phyloP scores from a whole-genome alignment of 2,329 filamentous ascomycete species.

The Dactylellina parvicollis region DNA sequence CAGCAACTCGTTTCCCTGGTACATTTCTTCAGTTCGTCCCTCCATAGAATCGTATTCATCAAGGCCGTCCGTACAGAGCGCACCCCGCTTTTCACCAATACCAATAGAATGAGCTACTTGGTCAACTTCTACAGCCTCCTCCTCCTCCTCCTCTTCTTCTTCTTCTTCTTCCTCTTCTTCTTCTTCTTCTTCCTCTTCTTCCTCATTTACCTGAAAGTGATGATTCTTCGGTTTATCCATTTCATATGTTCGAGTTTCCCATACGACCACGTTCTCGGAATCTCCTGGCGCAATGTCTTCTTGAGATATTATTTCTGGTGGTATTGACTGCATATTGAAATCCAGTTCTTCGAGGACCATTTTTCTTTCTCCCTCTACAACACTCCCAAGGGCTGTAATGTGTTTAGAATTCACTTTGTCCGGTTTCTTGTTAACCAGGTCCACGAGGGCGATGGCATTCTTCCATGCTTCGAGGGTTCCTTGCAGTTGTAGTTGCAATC shows the following conservation, averaged over 20 bases:
- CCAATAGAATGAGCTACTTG: too few species aligned
- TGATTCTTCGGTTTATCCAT: conserved; percentile 56
- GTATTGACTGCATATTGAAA: conserved; percentile 53
- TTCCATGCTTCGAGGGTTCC: conserved; percentile 92
- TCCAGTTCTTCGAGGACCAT: conserved; percentile 71
- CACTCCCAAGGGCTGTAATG: conserved; percentile 61
- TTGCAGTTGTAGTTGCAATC: conserved; percentile 85
- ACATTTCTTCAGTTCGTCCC: conserved; percentile 1
- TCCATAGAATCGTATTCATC: too few species aligned
- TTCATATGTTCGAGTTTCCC: conserved; percentile 60
- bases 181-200: conserved; percentile 1
- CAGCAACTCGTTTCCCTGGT: conserved; percentile 1
- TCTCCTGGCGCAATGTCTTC: conserved; percentile 63
- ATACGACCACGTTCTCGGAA: conserved; percentile 67
- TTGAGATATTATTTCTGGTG: conserved; percentile 3
- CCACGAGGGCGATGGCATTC: conserved; percentile 89
- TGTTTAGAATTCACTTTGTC: conserved; percentile 75
- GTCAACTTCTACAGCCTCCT: too few species aligned
- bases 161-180: conserved; percentile 17
- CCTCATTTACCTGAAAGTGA: neutral
- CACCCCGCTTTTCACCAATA: too few species aligned
- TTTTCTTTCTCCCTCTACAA: conserved; percentile 71
- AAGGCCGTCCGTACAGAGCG: too few species aligned
- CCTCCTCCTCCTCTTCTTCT: conserved; percentile 49
- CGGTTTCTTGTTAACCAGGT: conserved; percentile 88